Conservation (phyloP, 306 rosid genomes). For the Lablab purpureus region DNA sequence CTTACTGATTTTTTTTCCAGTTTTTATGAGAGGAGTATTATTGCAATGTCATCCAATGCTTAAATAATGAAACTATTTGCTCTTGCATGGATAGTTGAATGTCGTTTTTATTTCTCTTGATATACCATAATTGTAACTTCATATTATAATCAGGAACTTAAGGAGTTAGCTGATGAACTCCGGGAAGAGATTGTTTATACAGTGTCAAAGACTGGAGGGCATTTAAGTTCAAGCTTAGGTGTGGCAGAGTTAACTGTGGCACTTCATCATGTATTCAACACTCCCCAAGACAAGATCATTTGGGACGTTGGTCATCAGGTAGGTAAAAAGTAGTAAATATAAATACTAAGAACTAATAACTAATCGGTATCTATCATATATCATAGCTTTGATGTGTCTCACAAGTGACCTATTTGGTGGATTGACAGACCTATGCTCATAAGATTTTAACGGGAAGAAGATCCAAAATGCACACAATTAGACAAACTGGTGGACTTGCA, state of each 20-base stretch:
- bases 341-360: too few relatives aligned
- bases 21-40: neutral
- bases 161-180: conserved; percentile 56
- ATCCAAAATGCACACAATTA: conserved; percentile 68
- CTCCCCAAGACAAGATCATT: conserved; percentile 72
- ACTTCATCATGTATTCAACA: conserved; percentile 68
- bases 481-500: conserved; percentile 69
- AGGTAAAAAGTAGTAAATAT: conserved; percentile 35
- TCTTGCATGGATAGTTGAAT: too few relatives aligned
- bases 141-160: conserved; percentile 57
- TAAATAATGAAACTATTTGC: neutral
- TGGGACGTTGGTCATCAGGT: conserved; percentile 91
- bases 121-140: neutral
- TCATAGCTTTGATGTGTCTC: neutral
- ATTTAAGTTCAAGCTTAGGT: conserved; percentile 75
- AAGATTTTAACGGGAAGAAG: conserved; percentile 80
- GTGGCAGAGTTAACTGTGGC: conserved; percentile 75
- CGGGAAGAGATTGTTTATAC: conserved; percentile 65
- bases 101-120: too few relatives aligned
- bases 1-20: neutral
- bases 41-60: neutral
- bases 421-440: conserved; percentile 66
- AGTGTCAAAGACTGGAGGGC: conserved; percentile 68
- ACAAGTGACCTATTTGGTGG: neutral
- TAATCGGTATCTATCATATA: neutral